Evolutionary conservation across 345 rosid species (phyloP).

Genomic region (Linum usitatissimum): DNA sequence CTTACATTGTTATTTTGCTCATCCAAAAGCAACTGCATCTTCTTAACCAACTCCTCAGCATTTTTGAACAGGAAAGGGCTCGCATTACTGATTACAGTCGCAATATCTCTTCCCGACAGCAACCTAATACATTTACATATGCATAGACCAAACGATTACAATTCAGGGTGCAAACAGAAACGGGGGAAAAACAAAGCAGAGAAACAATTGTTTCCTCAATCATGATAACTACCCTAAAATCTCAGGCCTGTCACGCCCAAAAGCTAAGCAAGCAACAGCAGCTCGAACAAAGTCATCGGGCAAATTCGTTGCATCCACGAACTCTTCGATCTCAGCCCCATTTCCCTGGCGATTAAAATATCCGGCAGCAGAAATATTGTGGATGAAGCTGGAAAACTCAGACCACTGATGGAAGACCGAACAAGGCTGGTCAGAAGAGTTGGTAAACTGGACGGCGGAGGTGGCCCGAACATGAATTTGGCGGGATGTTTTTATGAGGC

Average conservation of each 20-base stretch:
- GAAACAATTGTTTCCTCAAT: neutral
- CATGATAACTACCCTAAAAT: slow-evolving; percentile 35
- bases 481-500: slow-evolving; percentile 9
- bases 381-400: slow-evolving; percentile 20
- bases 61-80: slow-evolving; percentile 52
- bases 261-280: slow-evolving; percentile 49
- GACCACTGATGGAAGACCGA: slow-evolving; percentile 24
- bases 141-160: neutral
- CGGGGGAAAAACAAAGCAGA: neutral
- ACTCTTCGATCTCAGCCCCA: slow-evolving; percentile 17
- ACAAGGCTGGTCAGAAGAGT: neutral
- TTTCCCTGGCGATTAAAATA: slow-evolving; percentile 7
- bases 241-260: slow-evolving; percentile 50
- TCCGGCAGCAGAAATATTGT: slow-evolving; percentile 10
- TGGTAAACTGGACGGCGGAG: neutral
- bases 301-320: slow-evolving; percentile 23
- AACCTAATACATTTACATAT: slow-evolving; percentile 23
- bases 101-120: slow-evolving; percentile 58
- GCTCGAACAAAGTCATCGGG: slow-evolving; percentile 45
- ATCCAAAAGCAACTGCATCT: slow-evolving; percentile 42
- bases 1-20: slow-evolving; percentile 28
- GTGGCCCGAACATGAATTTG: slow-evolving; percentile 17
- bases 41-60: slow-evolving; percentile 43
- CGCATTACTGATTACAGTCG: slow-evolving; percentile 48
- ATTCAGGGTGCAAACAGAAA: slow-evolving; percentile 2